These are phyloP conservation scores for Megacollybia marginata DNA, from an alignment of 768 basidiomycete species.

Conservation along the genomic window DNA sequence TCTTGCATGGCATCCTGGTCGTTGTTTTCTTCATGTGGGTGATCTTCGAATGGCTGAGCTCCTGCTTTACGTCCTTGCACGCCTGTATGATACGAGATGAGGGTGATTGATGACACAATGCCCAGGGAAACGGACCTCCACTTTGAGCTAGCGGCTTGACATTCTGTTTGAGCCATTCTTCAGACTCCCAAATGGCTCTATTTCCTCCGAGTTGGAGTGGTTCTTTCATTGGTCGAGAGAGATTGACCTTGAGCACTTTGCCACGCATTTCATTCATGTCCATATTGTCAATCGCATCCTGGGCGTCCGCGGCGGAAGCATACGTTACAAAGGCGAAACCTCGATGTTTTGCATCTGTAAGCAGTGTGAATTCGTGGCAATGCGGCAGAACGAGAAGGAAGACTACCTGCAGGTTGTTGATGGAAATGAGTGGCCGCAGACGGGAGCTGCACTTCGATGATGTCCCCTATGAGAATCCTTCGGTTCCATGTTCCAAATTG, in stretches of 20 bases:
- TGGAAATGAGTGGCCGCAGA: constrained; percentile 66
- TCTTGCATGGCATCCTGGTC: constrained; percentile 1
- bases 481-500: too few relatives aligned
- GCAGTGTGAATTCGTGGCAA: neutral
- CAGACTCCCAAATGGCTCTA: constrained; percentile 89
- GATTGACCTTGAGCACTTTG: constrained; percentile 72
- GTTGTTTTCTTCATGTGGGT: neutral
- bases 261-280: constrained; percentile 86
- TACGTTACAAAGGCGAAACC: constrained; percentile 95
- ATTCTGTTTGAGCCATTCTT: constrained; percentile 85
- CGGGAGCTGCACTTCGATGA: constrained; percentile 88
- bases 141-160: constrained; percentile 71
- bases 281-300: constrained; percentile 99
- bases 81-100: neutral
- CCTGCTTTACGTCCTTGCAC: neutral
- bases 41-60: neutral
- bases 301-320: constrained; percentile 72
- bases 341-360: constrained; percentile 69
- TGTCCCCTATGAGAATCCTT: constrained; percentile 58
- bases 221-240: constrained; percentile 78
- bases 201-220: constrained; percentile 58
- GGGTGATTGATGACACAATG: neutral
- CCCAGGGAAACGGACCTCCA: constrained; percentile 47
- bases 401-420: constrained; percentile 45
- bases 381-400: constrained; percentile 1